Base-by-base conservation (phyloP, 192 early-diverging fungal genomes). In the Dissophora globulifera region DNA sequence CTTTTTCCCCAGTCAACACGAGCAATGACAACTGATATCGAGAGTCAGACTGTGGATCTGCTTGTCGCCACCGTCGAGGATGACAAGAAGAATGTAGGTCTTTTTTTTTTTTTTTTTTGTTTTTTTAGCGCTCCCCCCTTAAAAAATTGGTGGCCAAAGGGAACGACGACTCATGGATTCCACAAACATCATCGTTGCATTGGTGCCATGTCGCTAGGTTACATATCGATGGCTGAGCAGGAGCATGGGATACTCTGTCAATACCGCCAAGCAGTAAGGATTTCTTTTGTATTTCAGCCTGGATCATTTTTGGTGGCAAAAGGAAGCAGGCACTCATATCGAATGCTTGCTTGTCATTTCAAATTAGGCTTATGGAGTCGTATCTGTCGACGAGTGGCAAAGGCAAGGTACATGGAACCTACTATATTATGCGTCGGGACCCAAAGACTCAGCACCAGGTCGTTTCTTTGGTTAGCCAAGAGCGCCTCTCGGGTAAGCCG, bases 181-280 rank as follows among this genome's bases (percentile, higher is more conserved):
- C 52, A 19, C 6, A 20, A 19, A 0, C 19, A 32, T 20, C 32
- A 31, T n/a, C 19, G n/a, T n/a, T n/a, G n/a, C n/a, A n/a, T n/a
- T n/a, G n/a, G n/a, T 23, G 12, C 19, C 46, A 27, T 4, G 20
- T 25, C 20, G 0, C 25, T 61, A 76, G 72, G 58, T 76, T 47
- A 76, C 72, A 9, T 76, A 76, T 33, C 63, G 64, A 5, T 76
- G 72, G 72, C 27, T 76, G 22, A 76, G 72, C 47, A 65, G 72
- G 27, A 76, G 72, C 46, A 57, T 76, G 63, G 72, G 72, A 25
- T 61, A 57, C 45, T 76, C 72, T 67, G 72, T 76, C 64, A 76
- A 76, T 26, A 52, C 46, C 53, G 58, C 72, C 4, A 76, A 76
- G 25, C 42, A 56, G 72, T 76, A 67, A 46, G 58, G 3, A 9